Evolutionary conservation across 1,284 basidiomycete genomes (phyloP), one percentile per base, ranked within the genome.

Genomic region (Polyporus tsugae): DNA sequence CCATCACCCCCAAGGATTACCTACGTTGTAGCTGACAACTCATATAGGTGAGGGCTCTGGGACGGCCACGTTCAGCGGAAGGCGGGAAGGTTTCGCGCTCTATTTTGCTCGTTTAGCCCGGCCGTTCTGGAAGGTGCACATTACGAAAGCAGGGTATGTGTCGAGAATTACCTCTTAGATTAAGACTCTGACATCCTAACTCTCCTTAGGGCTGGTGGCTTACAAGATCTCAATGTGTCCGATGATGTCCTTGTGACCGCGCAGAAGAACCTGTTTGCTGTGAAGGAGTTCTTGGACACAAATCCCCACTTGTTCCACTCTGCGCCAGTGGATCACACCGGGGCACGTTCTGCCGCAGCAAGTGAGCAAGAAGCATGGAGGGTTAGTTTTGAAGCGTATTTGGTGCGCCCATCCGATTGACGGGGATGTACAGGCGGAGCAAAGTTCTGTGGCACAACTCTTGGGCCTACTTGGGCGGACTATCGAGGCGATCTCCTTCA

Each of bases 401-500:
- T 49, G 38, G 4, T 68, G 36, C 64, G n/a, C 59, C 39, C 42
- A 22, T 6, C 38, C 19, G 55, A 66, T 52, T 67, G 15, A 67
- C 63, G 15, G 0, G 25, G 11, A 29, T 22, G n/a, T 39, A 17
- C 70, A 94, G 90, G 91, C 89, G 6, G 96, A 98, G 78, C 93
- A 95, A 78, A 86, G 82, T 62, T 96, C 95, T 17, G 90, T 96
- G 25, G 83, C 85, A 38, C 89, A 94, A 72, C 81, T 98, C 6
- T 84, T 90, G 57, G 82, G 86, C 29, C 86, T 99, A 52, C 83
- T 98, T 57, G 89, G 87, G 29, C 89, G 95, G 76, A 90, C 93
- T 4, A 93, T 97, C 60, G 96, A 98, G 80, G 95, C 95, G 0
- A 90, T 99, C 70, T 95, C 95, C 0, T 99, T 99, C 80, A 85